Evolutionary conservation across 306 rosid species (phyloP).

Genomic region (Morella rubra): DNA sequence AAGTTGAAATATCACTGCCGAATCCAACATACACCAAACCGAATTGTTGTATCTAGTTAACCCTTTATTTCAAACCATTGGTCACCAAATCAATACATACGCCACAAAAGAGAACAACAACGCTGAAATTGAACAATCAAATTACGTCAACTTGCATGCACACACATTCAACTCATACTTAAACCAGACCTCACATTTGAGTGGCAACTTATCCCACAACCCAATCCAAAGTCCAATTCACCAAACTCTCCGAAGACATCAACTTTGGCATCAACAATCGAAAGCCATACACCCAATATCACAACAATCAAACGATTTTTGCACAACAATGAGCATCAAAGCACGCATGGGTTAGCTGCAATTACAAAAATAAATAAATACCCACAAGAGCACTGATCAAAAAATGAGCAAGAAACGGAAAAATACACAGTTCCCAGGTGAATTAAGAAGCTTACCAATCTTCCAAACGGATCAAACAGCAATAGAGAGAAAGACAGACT

Average conservation of each 20-base stretch:
- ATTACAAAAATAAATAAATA: conserved; percentile 29
- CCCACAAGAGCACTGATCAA: conserved; percentile 34
- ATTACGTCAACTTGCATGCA: conserved; percentile 38
- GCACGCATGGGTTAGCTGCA: conserved; percentile 32
- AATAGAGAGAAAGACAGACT: conserved; percentile 27
- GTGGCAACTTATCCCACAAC: conserved; percentile 30
- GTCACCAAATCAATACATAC: conserved; percentile 27
- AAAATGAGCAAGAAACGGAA: conserved; percentile 25
- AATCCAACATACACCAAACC: conserved; percentile 19
- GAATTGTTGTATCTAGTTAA: conserved; percentile 26
- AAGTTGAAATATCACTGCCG: not conserved
- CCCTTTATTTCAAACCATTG: conserved; percentile 26
- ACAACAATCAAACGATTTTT: conserved; percentile 26
- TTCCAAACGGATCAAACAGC: conserved; percentile 52
- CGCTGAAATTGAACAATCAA: conserved; percentile 32
- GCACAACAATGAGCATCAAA: conserved; percentile 31
- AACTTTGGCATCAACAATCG: conserved; percentile 30
- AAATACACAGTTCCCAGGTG: conserved; percentile 23
- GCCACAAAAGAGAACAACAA: conserved; percentile 24
- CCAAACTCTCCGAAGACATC: conserved; percentile 26
- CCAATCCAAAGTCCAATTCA: conserved; percentile 35
- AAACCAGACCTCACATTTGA: conserved; percentile 44
- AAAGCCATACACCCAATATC: conserved; percentile 28
- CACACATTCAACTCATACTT: conserved; percentile 45
- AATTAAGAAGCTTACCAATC: conserved; percentile 56